phyloP scores from a whole-genome alignment of 768 basidiomycete species.

The Boletus vermiculosoides region DNA sequence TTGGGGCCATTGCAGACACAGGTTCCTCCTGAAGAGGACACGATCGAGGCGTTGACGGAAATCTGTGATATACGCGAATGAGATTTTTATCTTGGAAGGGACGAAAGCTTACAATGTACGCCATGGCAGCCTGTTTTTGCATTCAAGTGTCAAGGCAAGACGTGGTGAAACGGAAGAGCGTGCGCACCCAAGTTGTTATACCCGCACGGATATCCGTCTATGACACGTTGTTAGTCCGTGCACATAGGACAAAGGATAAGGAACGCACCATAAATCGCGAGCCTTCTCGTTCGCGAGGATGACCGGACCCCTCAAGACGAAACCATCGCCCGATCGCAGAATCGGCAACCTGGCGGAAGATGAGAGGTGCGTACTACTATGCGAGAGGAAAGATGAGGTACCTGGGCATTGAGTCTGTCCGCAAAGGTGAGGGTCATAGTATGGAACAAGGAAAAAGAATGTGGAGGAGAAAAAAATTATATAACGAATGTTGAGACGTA shows the following conservation, averaged over 20 bases:
- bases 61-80: constrained; percentile 44
- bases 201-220: constrained; percentile 80
- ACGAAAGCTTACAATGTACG: constrained; percentile 62
- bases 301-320: constrained; percentile 69
- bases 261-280: constrained; percentile 55
- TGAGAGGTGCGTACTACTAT: not conserved
- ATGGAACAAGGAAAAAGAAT: constrained; percentile 19
- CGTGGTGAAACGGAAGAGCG: not conserved
- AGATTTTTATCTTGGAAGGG: not conserved
- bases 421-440: constrained; percentile 39
- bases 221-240: constrained; percentile 6
- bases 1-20: constrained; percentile 69
- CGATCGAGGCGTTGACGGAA: constrained; percentile 80
- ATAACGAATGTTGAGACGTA: constrained; percentile 20
- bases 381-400: constrained; percentile 9
- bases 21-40: constrained; percentile 75
- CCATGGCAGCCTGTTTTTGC: constrained; percentile 64
- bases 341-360: constrained; percentile 36
- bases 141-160: constrained; percentile 1
- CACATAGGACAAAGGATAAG: constrained; percentile 5
- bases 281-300: constrained; percentile 57
- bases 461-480: constrained; percentile 16
- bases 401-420: constrained; percentile 44
- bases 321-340: constrained; percentile 62
- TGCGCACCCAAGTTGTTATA: constrained; percentile 74